Percentiles rank a stretch among this genome's conserved stretches.
Conservation (phyloP, 768 basidiomycete species). For the Podaxis pistillaris region DNA sequence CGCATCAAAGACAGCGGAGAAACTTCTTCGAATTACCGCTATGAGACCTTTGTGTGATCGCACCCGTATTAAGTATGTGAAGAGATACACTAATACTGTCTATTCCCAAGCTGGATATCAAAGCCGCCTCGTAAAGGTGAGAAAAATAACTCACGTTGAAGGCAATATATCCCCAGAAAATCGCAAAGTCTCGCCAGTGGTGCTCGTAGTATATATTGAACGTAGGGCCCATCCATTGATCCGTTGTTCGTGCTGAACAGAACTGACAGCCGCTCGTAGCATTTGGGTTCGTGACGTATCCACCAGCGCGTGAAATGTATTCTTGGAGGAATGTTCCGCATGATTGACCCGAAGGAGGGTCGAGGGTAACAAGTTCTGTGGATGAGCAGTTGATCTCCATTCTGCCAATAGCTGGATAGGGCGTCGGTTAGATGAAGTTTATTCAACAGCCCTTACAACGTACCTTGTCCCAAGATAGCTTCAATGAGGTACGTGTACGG, state of each 20-base stretch:
- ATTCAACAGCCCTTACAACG: slow-evolving; percentile 9
- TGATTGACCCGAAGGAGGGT: slow-evolving; percentile 56
- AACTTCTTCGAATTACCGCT: slow-evolving; percentile 12
- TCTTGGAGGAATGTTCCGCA: slow-evolving; percentile 51
- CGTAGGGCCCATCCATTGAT: slow-evolving; percentile 47
- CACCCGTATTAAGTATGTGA: slow-evolving; percentile 61
- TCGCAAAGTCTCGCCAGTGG: slow-evolving; percentile 52
- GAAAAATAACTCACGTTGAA: slow-evolving; percentile 39
- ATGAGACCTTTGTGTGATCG: slow-evolving; percentile 22
- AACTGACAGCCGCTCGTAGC: slow-evolving; percentile 53
- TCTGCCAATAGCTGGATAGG: slow-evolving; percentile 46
- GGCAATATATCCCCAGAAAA: slow-evolving; percentile 46
- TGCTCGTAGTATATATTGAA: slow-evolving; percentile 63
- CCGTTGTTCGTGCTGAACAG: slow-evolving; percentile 52
- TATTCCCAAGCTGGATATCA: slow-evolving; percentile 20
- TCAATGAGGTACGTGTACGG: slow-evolving; percentile 54
- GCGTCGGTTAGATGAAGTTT: slow-evolving; percentile 26
- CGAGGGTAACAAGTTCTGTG: slow-evolving; percentile 58
- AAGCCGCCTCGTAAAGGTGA: background rate
- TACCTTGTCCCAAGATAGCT: slow-evolving; percentile 48
- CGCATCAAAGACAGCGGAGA: slow-evolving; percentile 7
- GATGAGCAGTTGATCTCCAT: slow-evolving; percentile 53
- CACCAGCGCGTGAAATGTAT: slow-evolving; percentile 53
- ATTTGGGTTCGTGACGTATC: slow-evolving; percentile 55
- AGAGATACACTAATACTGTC: slow-evolving; percentile 43